phyloP scores from a whole-genome alignment of 1,284 basidiomycete genomes.

The Ceratorhiza oryzae-sativae region DNA sequence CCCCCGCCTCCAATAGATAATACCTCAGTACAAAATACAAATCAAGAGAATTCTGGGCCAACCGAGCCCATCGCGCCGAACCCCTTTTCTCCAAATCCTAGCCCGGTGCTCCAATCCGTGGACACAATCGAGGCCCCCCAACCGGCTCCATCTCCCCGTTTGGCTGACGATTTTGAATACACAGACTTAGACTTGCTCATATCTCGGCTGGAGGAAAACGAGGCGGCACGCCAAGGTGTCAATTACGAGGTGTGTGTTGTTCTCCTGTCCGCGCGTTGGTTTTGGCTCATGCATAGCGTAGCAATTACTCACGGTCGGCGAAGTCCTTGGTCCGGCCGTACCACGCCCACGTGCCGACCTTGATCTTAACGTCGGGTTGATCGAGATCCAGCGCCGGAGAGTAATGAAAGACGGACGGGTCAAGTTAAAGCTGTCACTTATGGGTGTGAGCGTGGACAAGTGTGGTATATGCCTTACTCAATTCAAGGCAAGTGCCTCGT shows the following conservation, averaged over 20 bases:
- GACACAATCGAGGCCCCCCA: neutral
- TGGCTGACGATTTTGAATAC: conserved; percentile 52
- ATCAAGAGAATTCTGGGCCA: neutral
- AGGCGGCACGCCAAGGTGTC: conserved; percentile 51
- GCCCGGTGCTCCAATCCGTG: neutral
- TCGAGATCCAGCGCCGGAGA: conserved; percentile 71
- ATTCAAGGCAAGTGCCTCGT: conserved; percentile 59
- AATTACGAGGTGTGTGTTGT: conserved; percentile 65
- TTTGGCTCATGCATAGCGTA: conserved; percentile 46
- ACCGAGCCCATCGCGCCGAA: neutral
- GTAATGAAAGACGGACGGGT: conserved; percentile 73
- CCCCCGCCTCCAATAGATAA: neutral
- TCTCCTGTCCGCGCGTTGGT: conserved; percentile 7
- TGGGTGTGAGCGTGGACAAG: conserved; percentile 76
- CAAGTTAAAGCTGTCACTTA: conserved; percentile 75
- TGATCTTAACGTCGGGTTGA: conserved; percentile 62
- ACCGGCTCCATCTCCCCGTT: neutral
- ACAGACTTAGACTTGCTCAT: conserved; percentile 70
- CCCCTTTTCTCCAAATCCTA: neutral
- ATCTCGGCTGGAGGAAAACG: conserved; percentile 58
- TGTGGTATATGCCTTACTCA: conserved; percentile 82
- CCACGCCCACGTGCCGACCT: conserved; percentile 48
- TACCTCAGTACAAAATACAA: neutral
- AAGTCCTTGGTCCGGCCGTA: conserved; percentile 66
- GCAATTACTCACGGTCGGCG: conserved; percentile 66